Evolutionary conservation across 257 asterid genomes (phyloP).

Genomic region (Solanum tarapatanum): DNA sequence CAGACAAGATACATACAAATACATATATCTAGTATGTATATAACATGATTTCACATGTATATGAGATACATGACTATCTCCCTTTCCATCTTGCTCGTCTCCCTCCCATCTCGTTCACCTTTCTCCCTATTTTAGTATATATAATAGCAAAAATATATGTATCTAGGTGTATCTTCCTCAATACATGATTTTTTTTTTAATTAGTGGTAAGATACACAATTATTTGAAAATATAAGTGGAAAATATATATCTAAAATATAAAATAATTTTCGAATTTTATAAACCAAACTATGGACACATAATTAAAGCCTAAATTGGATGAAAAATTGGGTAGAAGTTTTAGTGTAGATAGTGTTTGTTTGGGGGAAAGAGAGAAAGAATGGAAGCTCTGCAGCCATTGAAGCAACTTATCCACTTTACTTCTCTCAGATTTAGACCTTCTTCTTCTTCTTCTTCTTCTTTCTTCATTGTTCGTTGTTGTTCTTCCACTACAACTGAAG

Average conservation of each 20-base stretch:
- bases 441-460: not conserved
- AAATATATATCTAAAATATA: too few species aligned
- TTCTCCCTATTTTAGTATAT: not conserved
- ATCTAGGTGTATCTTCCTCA: not conserved
- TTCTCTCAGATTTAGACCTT: slow-evolving; percentile 6
- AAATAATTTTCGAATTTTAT: too few species aligned
- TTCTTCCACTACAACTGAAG: slow-evolving; percentile 23
- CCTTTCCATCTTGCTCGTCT: too few species aligned
- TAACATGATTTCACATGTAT: too few species aligned
- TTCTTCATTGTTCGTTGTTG: slow-evolving; percentile 41
- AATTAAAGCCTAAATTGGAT: not conserved
- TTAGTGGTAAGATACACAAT: not conserved
- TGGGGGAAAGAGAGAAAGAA: not conserved
- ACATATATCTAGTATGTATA: too few species aligned
- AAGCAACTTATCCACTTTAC: slow-evolving; percentile 40
- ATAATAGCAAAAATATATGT: accelerated
- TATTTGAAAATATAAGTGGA: too few species aligned
- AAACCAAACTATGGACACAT: not conserved
- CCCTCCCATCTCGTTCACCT: too few species aligned
- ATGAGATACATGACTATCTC: not conserved
- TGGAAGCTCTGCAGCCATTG: slow-evolving; percentile 51
- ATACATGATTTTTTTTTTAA: too few species aligned
- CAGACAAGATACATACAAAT: too few species aligned
- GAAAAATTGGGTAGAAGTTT: not conserved
- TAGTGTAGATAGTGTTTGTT: not conserved